phyloP scores from a whole-genome alignment of 306 rosid genomes.

The Castanopsis chinensis region DNA sequence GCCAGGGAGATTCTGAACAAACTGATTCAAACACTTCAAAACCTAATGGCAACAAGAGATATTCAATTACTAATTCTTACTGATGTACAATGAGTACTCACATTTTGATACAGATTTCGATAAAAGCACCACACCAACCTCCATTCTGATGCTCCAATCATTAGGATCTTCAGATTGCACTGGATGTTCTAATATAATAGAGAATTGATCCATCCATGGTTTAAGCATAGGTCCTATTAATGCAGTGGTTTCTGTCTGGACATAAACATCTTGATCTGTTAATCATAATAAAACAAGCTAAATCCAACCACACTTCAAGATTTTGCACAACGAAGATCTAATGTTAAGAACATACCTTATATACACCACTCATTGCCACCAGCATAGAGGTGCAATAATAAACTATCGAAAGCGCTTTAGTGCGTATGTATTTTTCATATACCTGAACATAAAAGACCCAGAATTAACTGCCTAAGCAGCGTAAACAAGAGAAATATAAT shows the following conservation, averaged over 20 bases:
- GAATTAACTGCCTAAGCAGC: conserved; percentile 8
- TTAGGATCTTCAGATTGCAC: conserved; percentile 87
- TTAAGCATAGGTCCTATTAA: conserved; percentile 63
- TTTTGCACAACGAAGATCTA: conserved; percentile 15
- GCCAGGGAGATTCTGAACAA: conserved; percentile 75
- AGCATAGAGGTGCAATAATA: conserved; percentile 81
- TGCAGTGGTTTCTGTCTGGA: conserved; percentile 71
- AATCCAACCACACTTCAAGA: conserved; percentile 27
- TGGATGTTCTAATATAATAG: conserved; percentile 60
- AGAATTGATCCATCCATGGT: conserved; percentile 87
- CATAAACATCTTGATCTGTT: conserved; percentile 42
- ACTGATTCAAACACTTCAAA: conserved; percentile 92
- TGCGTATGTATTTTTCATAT: conserved; percentile 60
- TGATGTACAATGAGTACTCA: not conserved
- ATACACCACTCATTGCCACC: conserved; percentile 89
- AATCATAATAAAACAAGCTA: conserved; percentile 27
- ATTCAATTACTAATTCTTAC: conserved; percentile 7
- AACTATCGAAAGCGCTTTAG: conserved; percentile 76
- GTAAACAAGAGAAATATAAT: not conserved
- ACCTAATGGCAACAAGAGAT: conserved; percentile 48
- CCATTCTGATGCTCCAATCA: conserved; percentile 88
- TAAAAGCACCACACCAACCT: conserved; percentile 49
- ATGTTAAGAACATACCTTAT: conserved; percentile 52
- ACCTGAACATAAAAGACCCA: conserved; percentile 49
- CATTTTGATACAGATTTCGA: not conserved